Percentiles rank a stretch among this genome's conserved stretches.
phyloP scores from a whole-genome alignment of 148 eudicot species.

The Rhododendron simsii region DNA sequence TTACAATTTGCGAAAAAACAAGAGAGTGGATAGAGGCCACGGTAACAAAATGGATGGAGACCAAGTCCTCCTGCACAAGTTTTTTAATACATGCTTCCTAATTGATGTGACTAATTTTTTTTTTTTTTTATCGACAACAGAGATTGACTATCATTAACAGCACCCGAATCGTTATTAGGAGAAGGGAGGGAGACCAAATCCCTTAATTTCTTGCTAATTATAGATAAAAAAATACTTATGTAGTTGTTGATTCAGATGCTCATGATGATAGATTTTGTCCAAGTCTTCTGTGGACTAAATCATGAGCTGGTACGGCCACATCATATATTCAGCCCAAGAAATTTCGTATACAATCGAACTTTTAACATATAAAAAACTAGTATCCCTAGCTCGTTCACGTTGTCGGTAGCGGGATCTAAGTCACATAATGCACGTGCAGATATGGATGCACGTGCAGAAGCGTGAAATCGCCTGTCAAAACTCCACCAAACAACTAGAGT shows the following conservation, averaged over 20 bases:
- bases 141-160: neutral
- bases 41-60: neutral
- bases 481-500: neutral
- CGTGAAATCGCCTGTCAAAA: no score
- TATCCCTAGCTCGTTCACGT: no score
- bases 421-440: no score
- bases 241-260: neutral
- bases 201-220: neutral
- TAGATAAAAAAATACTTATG: no score
- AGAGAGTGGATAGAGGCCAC: neutral
- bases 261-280: neutral
- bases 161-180: neutral
- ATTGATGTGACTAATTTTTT: neutral
- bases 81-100: neutral
- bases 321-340: neutral
- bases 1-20: neutral
- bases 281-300: neutral
- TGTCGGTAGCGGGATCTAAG: neutral
- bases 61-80: neutral
- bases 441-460: no score
- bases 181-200: neutral
- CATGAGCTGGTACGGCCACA: neutral
- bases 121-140: no score
- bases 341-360: no score
- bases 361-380: no score